Conservation (phyloP, 306 rosid species). For the Fagus crenata region DNA sequence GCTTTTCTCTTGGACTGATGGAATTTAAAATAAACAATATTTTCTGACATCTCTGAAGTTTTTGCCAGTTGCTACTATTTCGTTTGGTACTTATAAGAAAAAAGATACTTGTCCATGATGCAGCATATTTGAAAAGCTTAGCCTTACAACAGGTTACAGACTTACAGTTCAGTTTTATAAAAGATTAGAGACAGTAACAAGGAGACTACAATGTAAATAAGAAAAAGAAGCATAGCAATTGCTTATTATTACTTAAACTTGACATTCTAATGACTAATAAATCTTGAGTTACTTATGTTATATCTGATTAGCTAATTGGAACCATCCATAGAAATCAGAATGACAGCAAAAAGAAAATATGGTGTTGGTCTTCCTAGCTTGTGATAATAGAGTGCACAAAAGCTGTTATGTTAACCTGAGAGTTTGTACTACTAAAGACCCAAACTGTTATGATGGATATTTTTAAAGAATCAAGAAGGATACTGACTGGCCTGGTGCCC, state of each 20-base stretch:
- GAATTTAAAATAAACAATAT: not conserved
- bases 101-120: not conserved
- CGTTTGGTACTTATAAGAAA: not conserved
- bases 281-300: not conserved
- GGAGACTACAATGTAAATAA: not conserved
- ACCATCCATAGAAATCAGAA: not conserved
- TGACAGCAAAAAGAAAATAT: not conserved
- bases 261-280: not conserved
- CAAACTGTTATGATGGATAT: not conserved
- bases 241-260: not conserved
- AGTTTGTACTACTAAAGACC: not conserved
- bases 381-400: not conserved
- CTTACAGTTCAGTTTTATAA: not conserved
- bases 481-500: too few species aligned
- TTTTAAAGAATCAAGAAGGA: not conserved
- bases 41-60: not conserved
- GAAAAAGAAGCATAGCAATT: not conserved
- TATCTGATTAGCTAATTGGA: not conserved
- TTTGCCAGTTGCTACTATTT: not conserved
- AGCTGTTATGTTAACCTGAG: not conserved
- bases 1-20: not conserved
- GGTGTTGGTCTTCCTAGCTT: not conserved
- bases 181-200: not conserved
- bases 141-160: not conserved
- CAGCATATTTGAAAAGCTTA: not conserved